Evolutionary conservation across 2,329 filamentous ascomycete species (phyloP).

Genomic region (Capronia americana): DNA sequence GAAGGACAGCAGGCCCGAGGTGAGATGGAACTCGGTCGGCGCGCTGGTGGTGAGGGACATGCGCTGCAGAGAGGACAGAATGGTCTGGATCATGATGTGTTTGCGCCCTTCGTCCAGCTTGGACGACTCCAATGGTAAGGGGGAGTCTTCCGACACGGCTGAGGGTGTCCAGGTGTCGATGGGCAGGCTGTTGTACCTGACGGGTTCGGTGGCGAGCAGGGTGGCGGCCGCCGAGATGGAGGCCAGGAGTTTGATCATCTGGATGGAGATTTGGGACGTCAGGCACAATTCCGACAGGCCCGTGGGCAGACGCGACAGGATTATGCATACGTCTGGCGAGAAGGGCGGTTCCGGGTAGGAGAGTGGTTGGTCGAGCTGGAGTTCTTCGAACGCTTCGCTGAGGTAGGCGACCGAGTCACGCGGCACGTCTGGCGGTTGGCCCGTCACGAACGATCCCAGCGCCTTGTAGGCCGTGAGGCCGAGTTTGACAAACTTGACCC

Average conservation of each 20-base stretch:
- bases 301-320: constrained; percentile 32
- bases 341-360: constrained; percentile 37
- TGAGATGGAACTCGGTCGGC: constrained; percentile 31
- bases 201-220: constrained; percentile 8
- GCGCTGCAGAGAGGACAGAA: constrained; percentile 37
- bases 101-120: constrained; percentile 21
- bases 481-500: constrained; percentile 35
- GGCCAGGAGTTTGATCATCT: constrained; percentile 35
- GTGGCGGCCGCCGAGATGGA: constrained; percentile 28
- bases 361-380: constrained; percentile 33
- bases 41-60: constrained; percentile 30
- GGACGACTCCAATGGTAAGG: constrained; percentile 1
- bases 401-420: constrained; percentile 27
- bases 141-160: not conserved
- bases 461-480: constrained; percentile 35
- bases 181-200: constrained; percentile 8
- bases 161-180: not conserved
- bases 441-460: constrained; percentile 36
- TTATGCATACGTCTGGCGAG: constrained; percentile 27
- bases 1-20: constrained; percentile 34
- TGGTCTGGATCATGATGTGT: constrained; percentile 26
- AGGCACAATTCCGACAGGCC: constrained; percentile 34
- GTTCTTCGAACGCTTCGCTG: constrained; percentile 32
- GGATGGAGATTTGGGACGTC: constrained; percentile 32
- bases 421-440: constrained; percentile 30